Conservation (phyloP, 805 yeast genomes). For the Lipomyces yamadae region DNA sequence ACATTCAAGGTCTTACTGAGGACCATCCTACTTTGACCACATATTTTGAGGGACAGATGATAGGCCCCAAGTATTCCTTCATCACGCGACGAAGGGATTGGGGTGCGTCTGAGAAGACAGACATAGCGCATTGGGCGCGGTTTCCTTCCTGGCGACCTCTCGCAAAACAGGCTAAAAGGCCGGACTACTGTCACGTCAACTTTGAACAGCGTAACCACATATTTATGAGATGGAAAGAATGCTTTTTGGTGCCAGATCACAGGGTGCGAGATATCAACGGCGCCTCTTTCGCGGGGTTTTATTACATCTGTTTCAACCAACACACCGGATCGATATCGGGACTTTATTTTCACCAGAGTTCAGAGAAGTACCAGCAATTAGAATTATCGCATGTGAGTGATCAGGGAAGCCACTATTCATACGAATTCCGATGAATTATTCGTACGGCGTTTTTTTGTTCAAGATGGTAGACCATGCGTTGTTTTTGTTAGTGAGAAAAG, state of each 20-base stretch:
- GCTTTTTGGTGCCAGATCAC: slow-evolving; percentile 82
- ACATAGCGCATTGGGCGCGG: slow-evolving; percentile 69
- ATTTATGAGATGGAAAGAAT: slow-evolving; percentile 96
- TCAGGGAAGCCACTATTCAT: slow-evolving; percentile 29
- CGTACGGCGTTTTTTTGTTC: slow-evolving; percentile 4
- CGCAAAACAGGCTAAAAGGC: slow-evolving; percentile 40
- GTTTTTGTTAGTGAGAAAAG: neutral
- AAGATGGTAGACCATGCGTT: neutral
- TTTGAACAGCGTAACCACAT: slow-evolving; percentile 54
- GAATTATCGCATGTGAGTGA: slow-evolving; percentile 51
- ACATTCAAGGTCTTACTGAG: slow-evolving; percentile 65
- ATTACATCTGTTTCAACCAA: slow-evolving; percentile 83
- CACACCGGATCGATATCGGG: slow-evolving; percentile 76
- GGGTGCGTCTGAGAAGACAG: slow-evolving; percentile 65
- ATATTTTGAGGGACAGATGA: slow-evolving; percentile 72
- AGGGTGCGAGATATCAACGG: slow-evolving; percentile 61
- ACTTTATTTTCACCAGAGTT: slow-evolving; percentile 76
- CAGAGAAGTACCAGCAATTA: slow-evolving; percentile 79
- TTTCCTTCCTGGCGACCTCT: slow-evolving; percentile 53
- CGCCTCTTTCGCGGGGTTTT: slow-evolving; percentile 92
- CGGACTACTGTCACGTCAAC: slow-evolving; percentile 43
- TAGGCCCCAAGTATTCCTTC: slow-evolving; percentile 64
- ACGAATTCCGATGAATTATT: slow-evolving; percentile 33
- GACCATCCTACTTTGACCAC: slow-evolving; percentile 68
- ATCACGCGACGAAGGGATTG: slow-evolving; percentile 63